Base-by-base conservation (phyloP, 2,329 filamentous ascomycete species). In the Cadophora malorum region DNA sequence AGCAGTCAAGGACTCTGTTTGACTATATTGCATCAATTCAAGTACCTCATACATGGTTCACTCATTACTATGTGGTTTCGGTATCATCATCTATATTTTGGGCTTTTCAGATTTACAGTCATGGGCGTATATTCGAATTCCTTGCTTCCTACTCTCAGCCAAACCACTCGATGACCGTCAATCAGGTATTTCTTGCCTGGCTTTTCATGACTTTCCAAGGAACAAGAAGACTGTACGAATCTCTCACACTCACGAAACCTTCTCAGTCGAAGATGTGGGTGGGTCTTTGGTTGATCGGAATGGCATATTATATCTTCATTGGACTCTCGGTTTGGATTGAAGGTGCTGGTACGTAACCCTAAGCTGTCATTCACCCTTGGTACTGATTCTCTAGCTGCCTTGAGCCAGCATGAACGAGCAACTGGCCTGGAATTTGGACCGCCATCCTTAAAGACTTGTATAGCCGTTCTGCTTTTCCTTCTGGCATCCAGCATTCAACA, bases 21-120 rank as follows among this genome's bases (percentile, higher is more conserved):
- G 60, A 72, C 49, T 68, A 62, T n/a, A 23, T 76, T 60, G 71
- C 68, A 25, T 74, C 70, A 12, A 64, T 76, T 49, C 71, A 76
- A 82, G 90, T 97, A 45, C 94, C 95, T 25, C 96, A 98, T 80
- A 86, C 86, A 70, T 98, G 92, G 89, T 98, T 98, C 79, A 86
- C 85, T 53, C 91, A 96, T 74, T 98, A 97, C 81, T 98, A 99
- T 78, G 76, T 91, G 64, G 78, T 89, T 45, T 95, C 92, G 3
- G 80, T 94, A 4, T 76, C 82, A 1, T 89, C 87, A 68, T 94
- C 92, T 0, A 75, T 88, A 4, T 91, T 94, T 78, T 97, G 94
- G 93, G 86, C 84, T 0, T 79, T 80, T 72, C 90, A 94, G 78
- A 85, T 91, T 64, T 71, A 86, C 28, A 80, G 75, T 31, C 78